Base-by-base conservation (phyloP, 139 green algal species). In the Asterochloris sp. region DNA sequence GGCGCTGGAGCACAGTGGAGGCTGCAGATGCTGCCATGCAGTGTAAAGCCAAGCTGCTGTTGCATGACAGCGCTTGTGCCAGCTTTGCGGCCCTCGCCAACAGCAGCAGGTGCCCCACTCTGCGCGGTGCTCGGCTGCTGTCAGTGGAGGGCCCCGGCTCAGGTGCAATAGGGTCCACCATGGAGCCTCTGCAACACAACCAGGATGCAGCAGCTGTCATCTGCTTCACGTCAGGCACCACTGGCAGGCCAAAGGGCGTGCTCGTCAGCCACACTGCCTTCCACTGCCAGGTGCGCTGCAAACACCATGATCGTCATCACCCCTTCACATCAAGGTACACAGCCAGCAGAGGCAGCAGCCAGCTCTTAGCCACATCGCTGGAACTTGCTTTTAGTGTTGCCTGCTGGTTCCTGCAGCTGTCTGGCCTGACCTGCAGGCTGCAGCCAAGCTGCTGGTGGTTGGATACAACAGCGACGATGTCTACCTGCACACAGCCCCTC, bases 401-500 rank as follows among this genome's bases (percentile, higher is more conserved):
- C 38, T 54, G 38, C 38, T 54, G 38, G 4, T 54, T 54, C 38
- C 38, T 54, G 38, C 38, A 54, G 6, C 4, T 54, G 38, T 54
- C 38, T 54, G 38, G 38, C 76, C 76, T n/a, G 68, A 83, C 23
- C 69, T 21, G 10, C 95, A 98, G 89, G 95, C 89, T 6, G 69
- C 93, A 47, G 88, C 80, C 66, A 98, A 98, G 84, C 84, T 97
- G 60, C 75, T 81, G 4, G 77, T 83, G 16, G 87, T 95, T 16
- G 87, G 87, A 29, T 98, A 98, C 82, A 69, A 17, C 29, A 4
- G n/a, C 1, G 11, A 63, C 0, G 95, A 98, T 81, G 83, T 93
- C 13, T 97, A 96, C 88, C 85, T 98, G 9, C 95, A 98, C 87
- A 80, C 90, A 24, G 92, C 96, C 0, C 95, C 95, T 0, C 88